Percentiles rank a stretch among this genome's conserved stretches.
Conservation (phyloP, 441 rosid species). For the Cnidoscolus chayamansa region DNA sequence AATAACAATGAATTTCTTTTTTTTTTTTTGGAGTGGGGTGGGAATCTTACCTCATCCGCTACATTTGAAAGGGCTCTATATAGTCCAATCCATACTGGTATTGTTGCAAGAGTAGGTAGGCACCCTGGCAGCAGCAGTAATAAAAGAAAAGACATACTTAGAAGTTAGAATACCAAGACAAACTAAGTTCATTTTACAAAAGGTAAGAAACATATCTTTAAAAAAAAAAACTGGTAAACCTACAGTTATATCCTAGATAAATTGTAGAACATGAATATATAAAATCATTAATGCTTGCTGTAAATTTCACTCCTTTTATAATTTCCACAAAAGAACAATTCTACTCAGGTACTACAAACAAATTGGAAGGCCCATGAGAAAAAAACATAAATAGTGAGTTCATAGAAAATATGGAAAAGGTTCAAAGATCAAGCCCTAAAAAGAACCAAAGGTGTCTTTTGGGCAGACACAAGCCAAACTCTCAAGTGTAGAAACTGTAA, state of each 20-base stretch:
- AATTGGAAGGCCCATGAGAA: background rate
- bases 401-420: background rate
- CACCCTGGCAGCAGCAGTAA: slow-evolving; percentile 50
- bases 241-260: background rate
- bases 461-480: background rate
- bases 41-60: slow-evolving; percentile 67
- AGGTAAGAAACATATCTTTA: background rate
- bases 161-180: background rate
- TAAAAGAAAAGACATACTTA: background rate
- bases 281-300: background rate
- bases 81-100: slow-evolving; percentile 95
- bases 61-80: slow-evolving; percentile 97
- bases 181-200: background rate
- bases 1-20: background rate
- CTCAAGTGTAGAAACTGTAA: slow-evolving; percentile 3
- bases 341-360: background rate
- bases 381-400: too few species aligned
- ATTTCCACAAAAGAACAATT: background rate
- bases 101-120: slow-evolving; percentile 90
- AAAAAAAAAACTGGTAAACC: background rate
- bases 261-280: background rate
- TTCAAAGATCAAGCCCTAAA: background rate
- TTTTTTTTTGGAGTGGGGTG: background rate
- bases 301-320: background rate
- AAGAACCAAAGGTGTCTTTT: background rate